Evolutionary conservation across 345 rosid species (phyloP), one percentile per base, ranked within the genome.

Genomic region (Eucalyptus marginata): DNA sequence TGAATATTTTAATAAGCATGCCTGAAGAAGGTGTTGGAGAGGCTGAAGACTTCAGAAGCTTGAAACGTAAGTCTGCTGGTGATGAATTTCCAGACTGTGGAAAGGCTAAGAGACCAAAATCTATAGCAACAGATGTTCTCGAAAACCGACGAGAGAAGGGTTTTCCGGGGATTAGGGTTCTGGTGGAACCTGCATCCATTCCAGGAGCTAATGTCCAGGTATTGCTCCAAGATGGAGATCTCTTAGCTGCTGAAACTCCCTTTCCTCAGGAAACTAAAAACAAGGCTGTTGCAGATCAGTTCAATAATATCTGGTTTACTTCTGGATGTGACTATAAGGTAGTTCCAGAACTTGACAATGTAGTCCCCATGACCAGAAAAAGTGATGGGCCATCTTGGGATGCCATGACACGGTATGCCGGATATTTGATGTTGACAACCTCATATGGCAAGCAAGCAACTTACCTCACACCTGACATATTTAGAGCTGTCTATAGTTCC

Each of bases 1-100:
- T 97, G 89, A 91, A 93, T 40, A 71, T 97, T 76, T 95, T 92
- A 87, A 94, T 93, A 43, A 91, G 92, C 87, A 88, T 97, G 89
- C 99, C 99, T 2, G 95, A 92, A 83, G 98, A 95, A 88, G 99
- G 98, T 86, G 95, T 97, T 91, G 99, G 99, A 89, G 98, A 96
- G 90, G 95, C 95, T 88, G 98, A 95, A 87, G 99, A 95, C 84
- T 88, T 90, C 43, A 94, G 99, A 95, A 93, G 94, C 87, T 89
- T 91, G 86, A 97, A 97, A 90, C 94, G 98, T 66, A 94, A 92
- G 89, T 88, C 91, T 89, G 96, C 95, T 79, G 96, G 93, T 87
- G 92, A 87, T 88, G 97, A 95, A 88, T 91, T 91, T 86, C 90
- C 71, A 40, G 93, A 92, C 86, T 81, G 88, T 90, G 96, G 93